phyloP scores from a whole-genome alignment of 78 protist species.

The Speleostelium caveatum region DNA sequence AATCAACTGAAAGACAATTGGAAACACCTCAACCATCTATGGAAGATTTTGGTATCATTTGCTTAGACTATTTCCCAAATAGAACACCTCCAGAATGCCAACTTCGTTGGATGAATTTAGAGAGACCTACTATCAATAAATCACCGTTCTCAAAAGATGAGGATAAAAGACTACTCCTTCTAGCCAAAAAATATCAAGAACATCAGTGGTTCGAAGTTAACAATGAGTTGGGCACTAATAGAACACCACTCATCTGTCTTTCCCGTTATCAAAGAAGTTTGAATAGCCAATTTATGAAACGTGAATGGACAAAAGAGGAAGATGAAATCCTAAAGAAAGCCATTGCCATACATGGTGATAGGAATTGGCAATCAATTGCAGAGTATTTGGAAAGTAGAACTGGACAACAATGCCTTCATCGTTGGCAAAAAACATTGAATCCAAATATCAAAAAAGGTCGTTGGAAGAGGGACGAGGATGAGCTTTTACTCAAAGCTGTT shows the following conservation, averaged over 20 bases:
- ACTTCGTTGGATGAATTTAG: conserved; percentile 60
- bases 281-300: conserved; percentile 35
- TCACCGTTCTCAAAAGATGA: conserved; percentile 72
- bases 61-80: conserved; percentile 21
- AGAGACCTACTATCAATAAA: conserved; percentile 62
- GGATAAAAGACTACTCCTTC: conserved; percentile 33
- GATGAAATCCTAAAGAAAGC: conserved; percentile 29
- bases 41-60: conserved; percentile 12
- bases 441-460: conserved; percentile 57
- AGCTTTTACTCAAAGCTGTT: conserved; percentile 17
- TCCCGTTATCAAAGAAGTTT: conserved; percentile 65
- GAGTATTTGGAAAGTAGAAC: conserved; percentile 64
- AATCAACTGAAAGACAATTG: background rate
- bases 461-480: conserved; percentile 74
- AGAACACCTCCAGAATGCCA: conserved; percentile 53
- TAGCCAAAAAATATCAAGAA: conserved; percentile 49
- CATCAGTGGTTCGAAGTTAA: conserved; percentile 50
- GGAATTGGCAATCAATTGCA: conserved; percentile 39
- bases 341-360: conserved; percentile 22
- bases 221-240: background rate
- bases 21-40: background rate
- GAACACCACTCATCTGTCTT: conserved; percentile 51
- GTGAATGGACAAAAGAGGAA: conserved; percentile 73
- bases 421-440: conserved; percentile 79
- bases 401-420: conserved; percentile 82